Evolutionary conservation across 768 basidiomycete genomes (phyloP), one percentile per base, ranked within the genome.

Genomic region (Pholiota molesta): DNA sequence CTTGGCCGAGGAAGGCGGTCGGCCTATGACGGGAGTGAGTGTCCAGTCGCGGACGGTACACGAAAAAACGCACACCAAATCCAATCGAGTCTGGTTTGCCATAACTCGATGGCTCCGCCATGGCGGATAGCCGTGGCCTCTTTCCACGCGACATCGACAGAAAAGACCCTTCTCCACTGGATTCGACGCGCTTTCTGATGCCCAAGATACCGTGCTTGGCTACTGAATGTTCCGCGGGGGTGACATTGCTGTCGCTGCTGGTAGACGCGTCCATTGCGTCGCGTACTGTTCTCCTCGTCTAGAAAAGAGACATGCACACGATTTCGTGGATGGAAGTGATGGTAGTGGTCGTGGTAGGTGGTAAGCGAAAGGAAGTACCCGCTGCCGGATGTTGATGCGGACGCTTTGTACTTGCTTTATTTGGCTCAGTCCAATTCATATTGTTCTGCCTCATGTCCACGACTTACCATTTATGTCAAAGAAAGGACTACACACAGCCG

Each of bases 111-210:
- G 67, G 67, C 23, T 68, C 57, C 39, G 69, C 67, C 58, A 70
- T 64, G 9, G 72, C 71, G 42, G 76, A 75, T 35, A 75, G 17
- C 16, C 74, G 73, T 59, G 74, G 74, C 31, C 75, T 70, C 54
- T 77, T 75, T 51, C 71, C 63, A n/a, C 70, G 68, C 17, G 61
- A 57, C 31, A 58, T 59, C 16, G 69, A 64, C n/a, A 60, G 60
- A 33, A 69, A 56, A 26, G 69, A 65, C 21, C 69, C 71, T 35
- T 75, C 74, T 5, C 65, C 67, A 44, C 65, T 74, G 17, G 75
- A 78, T 39, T 74, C 62, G 51, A 74, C 72, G 58, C 76, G 76
- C 59, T 77, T 76, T 57, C 76, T 72, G 57, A 66, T 63, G 14
- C 70, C 66, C 58, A 66, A 37, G 14, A 31, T 45, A 21, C 26